Conservation (phyloP, 371 early-diverging fungal genomes). For the Conidiobolus incongruus region DNA sequence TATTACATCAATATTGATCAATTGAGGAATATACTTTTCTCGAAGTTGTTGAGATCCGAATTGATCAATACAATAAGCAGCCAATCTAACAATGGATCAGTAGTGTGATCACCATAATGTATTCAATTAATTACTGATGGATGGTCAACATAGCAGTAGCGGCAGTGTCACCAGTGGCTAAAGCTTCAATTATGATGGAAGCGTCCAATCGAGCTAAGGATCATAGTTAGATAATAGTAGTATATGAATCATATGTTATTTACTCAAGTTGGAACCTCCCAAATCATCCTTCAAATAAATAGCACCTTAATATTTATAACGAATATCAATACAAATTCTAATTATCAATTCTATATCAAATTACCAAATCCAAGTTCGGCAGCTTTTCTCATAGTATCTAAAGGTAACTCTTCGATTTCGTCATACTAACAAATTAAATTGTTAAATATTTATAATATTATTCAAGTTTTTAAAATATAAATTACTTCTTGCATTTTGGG, state of each 20-base stretch:
- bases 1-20: slow-evolving; percentile 17
- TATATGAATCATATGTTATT: not conserved
- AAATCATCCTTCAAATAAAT: slow-evolving; percentile 15
- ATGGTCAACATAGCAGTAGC: slow-evolving; percentile 34
- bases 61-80: slow-evolving; percentile 31
- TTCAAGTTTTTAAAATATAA: not conserved
- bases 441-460: not conserved
- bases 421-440: slow-evolving; percentile 27
- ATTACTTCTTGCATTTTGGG: slow-evolving; percentile 22
- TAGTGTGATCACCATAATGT: not conserved
- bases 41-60: slow-evolving; percentile 22
- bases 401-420: slow-evolving; percentile 19
- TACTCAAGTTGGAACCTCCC: slow-evolving; percentile 18
- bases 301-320: slow-evolving; percentile 4
- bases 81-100: slow-evolving; percentile 13
- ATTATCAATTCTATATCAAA: not conserved
- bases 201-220: slow-evolving; percentile 15
- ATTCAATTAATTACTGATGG: slow-evolving; percentile 17
- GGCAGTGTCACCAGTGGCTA: slow-evolving; percentile 23
- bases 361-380: slow-evolving; percentile 32
- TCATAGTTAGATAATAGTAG: not conserved
- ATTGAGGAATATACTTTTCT: slow-evolving; percentile 17
- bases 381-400: slow-evolving; percentile 18
- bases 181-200: slow-evolving; percentile 27
- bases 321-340: not conserved